phyloP scores from a whole-genome alignment of 1,139 yeast genomes.

The Lodderomyces metapsilosis region DNA sequence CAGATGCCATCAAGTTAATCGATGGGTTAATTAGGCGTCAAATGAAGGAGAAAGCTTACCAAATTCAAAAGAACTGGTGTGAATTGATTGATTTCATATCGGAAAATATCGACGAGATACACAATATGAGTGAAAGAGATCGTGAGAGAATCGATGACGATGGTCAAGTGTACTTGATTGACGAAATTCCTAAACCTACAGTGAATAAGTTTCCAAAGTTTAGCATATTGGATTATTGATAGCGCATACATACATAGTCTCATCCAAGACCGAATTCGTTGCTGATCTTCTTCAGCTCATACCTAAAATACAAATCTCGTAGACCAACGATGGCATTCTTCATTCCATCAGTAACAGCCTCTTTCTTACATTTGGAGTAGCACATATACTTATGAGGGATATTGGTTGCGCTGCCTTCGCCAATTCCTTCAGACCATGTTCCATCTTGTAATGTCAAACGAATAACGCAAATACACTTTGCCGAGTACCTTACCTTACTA shows the following conservation, averaged over 20 bases:
- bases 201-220: constrained; percentile 59
- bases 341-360: constrained; percentile 51
- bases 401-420: constrained; percentile 39
- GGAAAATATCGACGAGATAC: constrained; percentile 69
- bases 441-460: constrained; percentile 51
- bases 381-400: constrained; percentile 36
- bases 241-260: neutral
- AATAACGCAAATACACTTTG: constrained; percentile 26
- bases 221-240: constrained; percentile 49
- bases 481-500: constrained; percentile 17
- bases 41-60: constrained; percentile 78
- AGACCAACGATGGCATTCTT: constrained; percentile 39
- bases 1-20: constrained; percentile 71
- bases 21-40: constrained; percentile 74
- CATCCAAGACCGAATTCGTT: constrained; percentile 2
- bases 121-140: constrained; percentile 75
- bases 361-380: constrained; percentile 48
- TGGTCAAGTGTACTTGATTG: constrained; percentile 75
- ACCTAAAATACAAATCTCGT: constrained; percentile 19
- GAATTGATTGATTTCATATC: constrained; percentile 56
- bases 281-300: constrained; percentile 14
- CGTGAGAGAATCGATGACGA: constrained; percentile 87
- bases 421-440: constrained; percentile 36
- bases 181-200: constrained; percentile 67
- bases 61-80: constrained; percentile 67